A percentile compares a stretch with the other conserved stretches of the same genome.
phyloP scores from a whole-genome alignment of 1,284 basidiomycete genomes.

The Heterobasidion irregulare region DNA sequence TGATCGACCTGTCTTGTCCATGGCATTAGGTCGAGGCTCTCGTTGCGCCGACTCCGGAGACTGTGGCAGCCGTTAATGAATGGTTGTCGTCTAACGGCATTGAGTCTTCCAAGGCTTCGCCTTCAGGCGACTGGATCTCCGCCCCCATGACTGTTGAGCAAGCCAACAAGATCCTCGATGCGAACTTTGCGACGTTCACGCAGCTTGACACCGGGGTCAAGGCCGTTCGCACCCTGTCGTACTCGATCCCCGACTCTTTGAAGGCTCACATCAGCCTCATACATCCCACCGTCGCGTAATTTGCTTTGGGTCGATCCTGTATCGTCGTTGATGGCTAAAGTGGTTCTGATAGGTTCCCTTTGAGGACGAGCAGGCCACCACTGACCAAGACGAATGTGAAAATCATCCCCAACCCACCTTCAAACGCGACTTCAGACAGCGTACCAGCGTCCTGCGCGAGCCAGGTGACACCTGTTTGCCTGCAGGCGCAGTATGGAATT shows the following conservation, averaged over 20 bases:
- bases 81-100: slow-evolving; percentile 23
- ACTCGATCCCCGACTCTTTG: slow-evolving; percentile 21
- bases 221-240: slow-evolving; percentile 22
- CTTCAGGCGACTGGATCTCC: slow-evolving; percentile 17
- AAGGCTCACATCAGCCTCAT: slow-evolving; percentile 16
- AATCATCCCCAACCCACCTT: not conserved
- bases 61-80: slow-evolving; percentile 19
- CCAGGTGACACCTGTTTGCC: slow-evolving; percentile 19
- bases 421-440: not conserved
- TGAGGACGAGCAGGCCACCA: slow-evolving; percentile 1
- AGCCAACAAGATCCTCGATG: slow-evolving; percentile 21
- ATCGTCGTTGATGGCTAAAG: not conserved
- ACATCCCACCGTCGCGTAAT: slow-evolving; percentile 14
- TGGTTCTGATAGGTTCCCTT: not conserved
- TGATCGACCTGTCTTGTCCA: not conserved
- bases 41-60: slow-evolving; percentile 22
- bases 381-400: not conserved
- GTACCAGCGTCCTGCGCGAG: slow-evolving; percentile 13
- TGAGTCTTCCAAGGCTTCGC: slow-evolving; percentile 12
- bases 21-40: slow-evolving; percentile 21
- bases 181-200: slow-evolving; percentile 22
- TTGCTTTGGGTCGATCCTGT: slow-evolving; percentile 3
- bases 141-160: slow-evolving; percentile 17
- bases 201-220: slow-evolving; percentile 17
- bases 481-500: slow-evolving; percentile 23